Evolutionary conservation across 352 stramenopile species (phyloP).

Genomic region (Phytophthora pseudosyringae): DNA sequence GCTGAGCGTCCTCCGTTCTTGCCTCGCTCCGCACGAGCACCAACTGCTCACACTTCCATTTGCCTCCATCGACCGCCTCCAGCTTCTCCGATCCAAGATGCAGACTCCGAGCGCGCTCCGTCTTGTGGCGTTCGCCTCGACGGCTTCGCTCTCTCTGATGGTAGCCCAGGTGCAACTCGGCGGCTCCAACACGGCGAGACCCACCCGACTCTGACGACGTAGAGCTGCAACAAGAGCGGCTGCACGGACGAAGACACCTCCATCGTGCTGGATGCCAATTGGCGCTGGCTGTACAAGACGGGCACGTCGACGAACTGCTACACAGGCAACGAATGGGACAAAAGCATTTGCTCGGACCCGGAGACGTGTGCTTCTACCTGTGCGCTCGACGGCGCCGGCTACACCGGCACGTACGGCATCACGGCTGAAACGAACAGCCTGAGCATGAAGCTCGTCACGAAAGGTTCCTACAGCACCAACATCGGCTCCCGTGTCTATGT

Average conservation of each 20-base stretch:
- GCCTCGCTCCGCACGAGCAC: background rate
- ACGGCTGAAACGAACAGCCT: conserved; percentile 43
- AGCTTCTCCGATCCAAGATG: conserved; percentile 24
- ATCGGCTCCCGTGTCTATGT: conserved; percentile 65
- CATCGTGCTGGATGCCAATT: conserved; percentile 68
- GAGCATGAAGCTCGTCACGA: conserved; percentile 56
- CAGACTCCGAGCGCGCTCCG: conserved; percentile 30
- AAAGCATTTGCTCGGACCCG: conserved; percentile 48
- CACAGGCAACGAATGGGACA: conserved; percentile 53
- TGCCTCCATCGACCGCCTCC: conserved; percentile 18
- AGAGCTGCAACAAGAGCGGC: conserved; percentile 31
- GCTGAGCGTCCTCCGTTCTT: conserved; percentile 15
- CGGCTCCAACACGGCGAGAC: conserved; percentile 36
- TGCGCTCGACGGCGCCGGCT: conserved; percentile 60
- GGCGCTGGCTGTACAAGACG: conserved; percentile 63
- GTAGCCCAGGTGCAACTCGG: background rate
- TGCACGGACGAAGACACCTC: conserved; percentile 50
- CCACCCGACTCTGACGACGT: conserved; percentile 47
- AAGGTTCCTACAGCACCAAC: conserved; percentile 51
- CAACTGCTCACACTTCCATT: background rate
- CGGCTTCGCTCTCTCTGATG: conserved; percentile 4
- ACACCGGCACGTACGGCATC: conserved; percentile 62
- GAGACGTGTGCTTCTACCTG: conserved; percentile 51
- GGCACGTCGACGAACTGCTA: conserved; percentile 63
- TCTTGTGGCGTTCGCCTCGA: conserved; percentile 24